Evolutionary conservation across 495 filamentous ascomycete species (phyloP), one percentile per base, ranked within the genome.

Genomic region (Oidiodendron maius): DNA sequence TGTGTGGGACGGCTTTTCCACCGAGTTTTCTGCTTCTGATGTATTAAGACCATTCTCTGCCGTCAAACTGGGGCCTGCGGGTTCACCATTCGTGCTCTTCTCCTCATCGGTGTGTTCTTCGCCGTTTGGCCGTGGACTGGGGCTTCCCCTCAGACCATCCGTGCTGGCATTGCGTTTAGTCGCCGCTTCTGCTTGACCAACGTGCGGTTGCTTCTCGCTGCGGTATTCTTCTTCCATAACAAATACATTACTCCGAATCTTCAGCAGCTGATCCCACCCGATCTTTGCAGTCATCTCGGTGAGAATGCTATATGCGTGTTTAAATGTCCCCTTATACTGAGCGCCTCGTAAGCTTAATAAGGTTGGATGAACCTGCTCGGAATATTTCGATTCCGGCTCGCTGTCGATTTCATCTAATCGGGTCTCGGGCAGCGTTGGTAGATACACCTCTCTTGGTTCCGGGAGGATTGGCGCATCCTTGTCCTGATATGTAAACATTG

Each of bases 191-290:
- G 76, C 71, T n/a, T 70, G 62, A 12, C 71, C 59, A 13, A 58
- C 55, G 24, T 61, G 64, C 46, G 84, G 82, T 50, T 93, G 84
- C 55, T 88, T 91, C 66, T 98, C 93, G 44, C 78, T 83, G 13
- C 94, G 80, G 56, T 98, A 98, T 63, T 98, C 93, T 59, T 98
- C 93, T 60, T 98, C 93, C 93, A 98, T 98, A 23, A 98, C 94
- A 57, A 98, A 98, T 4, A 97, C 93, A 50, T 91, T 88, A 67
- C 91, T 96, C 43, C 93, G 78, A 54, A 89, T 90, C 61, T 86
- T 91, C 21, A 98, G 74, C 12, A 98, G 75, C 57, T 95, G 88
- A 59, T 98, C 93, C 93, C 93, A 98, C 22, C 93, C 94, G 58
- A 97, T 96, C 62, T 93, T 91, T 34, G 84, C 81, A 1, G 91